Conservation (phyloP, 208 protist genomes). For the Borovskyia barvae region DNA sequence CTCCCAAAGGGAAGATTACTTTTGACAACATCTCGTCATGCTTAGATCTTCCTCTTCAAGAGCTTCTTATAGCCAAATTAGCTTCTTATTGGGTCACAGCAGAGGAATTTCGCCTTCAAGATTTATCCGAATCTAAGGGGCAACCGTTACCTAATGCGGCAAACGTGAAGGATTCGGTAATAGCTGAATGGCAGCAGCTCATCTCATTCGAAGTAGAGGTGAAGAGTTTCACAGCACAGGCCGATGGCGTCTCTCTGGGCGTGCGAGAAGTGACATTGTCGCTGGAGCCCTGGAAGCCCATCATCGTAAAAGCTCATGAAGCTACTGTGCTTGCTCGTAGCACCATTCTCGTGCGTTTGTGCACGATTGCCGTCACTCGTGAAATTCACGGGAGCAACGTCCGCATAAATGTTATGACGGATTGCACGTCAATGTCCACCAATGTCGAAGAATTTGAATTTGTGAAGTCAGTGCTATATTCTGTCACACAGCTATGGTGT, state of each 20-base stretch:
- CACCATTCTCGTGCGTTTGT: slow-evolving; percentile 11
- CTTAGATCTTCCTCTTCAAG: slow-evolving; percentile 12
- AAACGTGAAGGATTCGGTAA: background rate
- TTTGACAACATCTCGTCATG: slow-evolving; percentile 8
- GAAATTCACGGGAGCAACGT: background rate
- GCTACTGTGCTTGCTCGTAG: background rate
- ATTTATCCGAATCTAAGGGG: background rate
- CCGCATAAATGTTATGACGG: slow-evolving; percentile 2
- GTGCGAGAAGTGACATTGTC: background rate
- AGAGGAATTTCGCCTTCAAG: slow-evolving; percentile 14
- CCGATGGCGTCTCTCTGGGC: slow-evolving; percentile 8
- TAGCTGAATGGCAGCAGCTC: background rate
- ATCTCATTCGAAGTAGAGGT: slow-evolving; percentile 10
- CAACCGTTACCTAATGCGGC: background rate
- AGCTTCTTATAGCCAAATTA: slow-evolving; percentile 13
- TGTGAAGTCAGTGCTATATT: slow-evolving; percentile 9
- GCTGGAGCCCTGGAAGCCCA: background rate
- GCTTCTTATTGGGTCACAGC: slow-evolving; percentile 10
- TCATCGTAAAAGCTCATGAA: slow-evolving; percentile 9
- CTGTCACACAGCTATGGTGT: slow-evolving; percentile 9
- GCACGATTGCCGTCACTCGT: slow-evolving; percentile 5
- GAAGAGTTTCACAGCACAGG: slow-evolving; percentile 4
- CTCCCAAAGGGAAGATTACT: background rate
- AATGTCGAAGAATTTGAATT: slow-evolving; percentile 20
- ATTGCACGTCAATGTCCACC: slow-evolving; percentile 14